Evolutionary conservation across 2,329 filamentous ascomycete genomes (phyloP).

Genomic region (Beauveria sp.): DNA sequence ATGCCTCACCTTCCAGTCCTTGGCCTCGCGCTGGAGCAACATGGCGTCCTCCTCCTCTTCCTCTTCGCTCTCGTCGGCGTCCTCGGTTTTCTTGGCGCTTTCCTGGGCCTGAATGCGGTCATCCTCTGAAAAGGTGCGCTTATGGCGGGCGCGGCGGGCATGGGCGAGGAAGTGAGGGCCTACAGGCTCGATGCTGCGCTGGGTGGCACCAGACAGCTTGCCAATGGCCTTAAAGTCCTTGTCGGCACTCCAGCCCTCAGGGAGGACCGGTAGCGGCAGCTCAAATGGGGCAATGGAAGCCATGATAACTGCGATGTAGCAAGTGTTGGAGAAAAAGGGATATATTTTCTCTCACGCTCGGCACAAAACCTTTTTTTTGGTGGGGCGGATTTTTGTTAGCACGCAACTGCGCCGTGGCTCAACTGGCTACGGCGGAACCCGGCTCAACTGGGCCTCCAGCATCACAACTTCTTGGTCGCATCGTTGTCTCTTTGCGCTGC

Average conservation of each 20-base stretch:
- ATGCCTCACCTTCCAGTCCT: conserved; percentile 89
- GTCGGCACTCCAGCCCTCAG: conserved; percentile 74
- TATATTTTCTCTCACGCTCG: not conserved
- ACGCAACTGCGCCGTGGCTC: not conserved
- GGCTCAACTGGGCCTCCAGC: conserved; percentile 19
- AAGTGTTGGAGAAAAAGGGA: conserved; percentile 13
- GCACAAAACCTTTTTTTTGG: conserved; percentile 1
- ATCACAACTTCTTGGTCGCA: not conserved
- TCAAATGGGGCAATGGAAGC: conserved; percentile 53
- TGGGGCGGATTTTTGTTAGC: conserved; percentile 5
- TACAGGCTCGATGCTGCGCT: conserved; percentile 89
- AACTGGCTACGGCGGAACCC: conserved; percentile 14
- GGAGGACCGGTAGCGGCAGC: conserved; percentile 65
- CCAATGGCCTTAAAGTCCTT: conserved; percentile 88
- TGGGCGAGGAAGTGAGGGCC: conserved; percentile 97
- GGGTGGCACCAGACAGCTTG: conserved; percentile 65
- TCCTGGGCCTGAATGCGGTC: conserved; percentile 94
- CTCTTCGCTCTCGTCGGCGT: conserved; percentile 82
- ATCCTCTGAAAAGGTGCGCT: conserved; percentile 97
- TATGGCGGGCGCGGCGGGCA: conserved; percentile 88
- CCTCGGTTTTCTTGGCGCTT: conserved; percentile 91
- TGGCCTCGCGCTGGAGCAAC: conserved; percentile 87
- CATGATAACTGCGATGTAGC: conserved; percentile 40
- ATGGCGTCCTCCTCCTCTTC: conserved; percentile 90
- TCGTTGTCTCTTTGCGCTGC: not conserved